These are phyloP conservation scores for Magnusiomyces tetraspermus DNA, from an alignment of 1,139 yeast species.

Conservation along the genomic window DNA sequence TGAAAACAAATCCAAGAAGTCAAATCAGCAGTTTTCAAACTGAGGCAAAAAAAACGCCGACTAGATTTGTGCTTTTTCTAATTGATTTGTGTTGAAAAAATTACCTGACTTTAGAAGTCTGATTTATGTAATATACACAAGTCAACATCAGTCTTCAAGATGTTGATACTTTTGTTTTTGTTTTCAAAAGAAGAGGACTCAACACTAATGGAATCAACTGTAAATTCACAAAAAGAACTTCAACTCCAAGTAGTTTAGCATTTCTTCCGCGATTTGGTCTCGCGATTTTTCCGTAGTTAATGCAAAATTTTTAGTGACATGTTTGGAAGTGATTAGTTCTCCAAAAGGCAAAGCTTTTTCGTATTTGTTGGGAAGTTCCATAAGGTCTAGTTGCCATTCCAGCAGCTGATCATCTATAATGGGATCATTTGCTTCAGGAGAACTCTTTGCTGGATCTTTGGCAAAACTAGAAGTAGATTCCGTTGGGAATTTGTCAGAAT, in stretches of 20 bases:
- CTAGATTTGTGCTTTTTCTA: no score
- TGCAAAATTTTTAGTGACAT: not conserved
- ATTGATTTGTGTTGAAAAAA: no score
- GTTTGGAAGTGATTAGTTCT: not conserved
- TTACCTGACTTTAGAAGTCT: no score
- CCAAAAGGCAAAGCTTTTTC: not conserved
- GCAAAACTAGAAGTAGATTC: slow-evolving; percentile 41
- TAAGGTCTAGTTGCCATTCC: slow-evolving; percentile 59
- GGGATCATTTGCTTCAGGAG: slow-evolving; percentile 38
- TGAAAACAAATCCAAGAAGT: no score
- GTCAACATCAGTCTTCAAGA: no score
- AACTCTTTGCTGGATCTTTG: slow-evolving; percentile 49
- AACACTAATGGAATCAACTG: no score
- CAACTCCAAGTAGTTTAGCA: slow-evolving; percentile 1
- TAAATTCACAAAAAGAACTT: not conserved
- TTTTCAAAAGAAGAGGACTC: no score
- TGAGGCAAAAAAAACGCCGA: no score
- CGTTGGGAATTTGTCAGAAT: no score
- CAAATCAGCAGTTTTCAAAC: no score
- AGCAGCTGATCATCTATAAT: slow-evolving; percentile 85
- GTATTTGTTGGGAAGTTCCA: slow-evolving; percentile 51
- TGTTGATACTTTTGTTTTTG: no score
- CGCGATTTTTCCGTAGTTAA: slow-evolving; percentile 9
- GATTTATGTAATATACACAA: no score
- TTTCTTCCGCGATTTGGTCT: slow-evolving; percentile 13